Percentiles rank a stretch among this genome's conserved stretches.
Conservation (phyloP, 2,329 filamentous ascomycete species). For the Aphanoascus verrucosus region DNA sequence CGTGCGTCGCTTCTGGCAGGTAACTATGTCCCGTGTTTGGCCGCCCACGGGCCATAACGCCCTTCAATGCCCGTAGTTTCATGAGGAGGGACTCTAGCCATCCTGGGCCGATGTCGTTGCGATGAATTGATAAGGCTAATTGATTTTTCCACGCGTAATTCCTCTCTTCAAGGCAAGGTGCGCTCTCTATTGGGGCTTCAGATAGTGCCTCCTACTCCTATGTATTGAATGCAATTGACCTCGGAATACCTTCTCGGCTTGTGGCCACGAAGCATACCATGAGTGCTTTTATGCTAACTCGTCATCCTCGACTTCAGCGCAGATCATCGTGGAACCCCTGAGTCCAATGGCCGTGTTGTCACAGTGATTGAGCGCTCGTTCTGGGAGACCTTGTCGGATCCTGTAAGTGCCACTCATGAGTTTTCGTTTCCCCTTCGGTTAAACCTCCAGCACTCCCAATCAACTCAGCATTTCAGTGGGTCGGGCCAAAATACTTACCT, state of each 20-base stretch:
- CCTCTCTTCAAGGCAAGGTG: constrained; percentile 18
- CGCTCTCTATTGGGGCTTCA: not conserved
- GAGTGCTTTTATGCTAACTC: constrained; percentile 5
- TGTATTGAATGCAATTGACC: not conserved
- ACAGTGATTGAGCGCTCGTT: constrained; percentile 78
- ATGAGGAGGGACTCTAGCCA: not conserved
- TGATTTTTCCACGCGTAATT: constrained; percentile 6
- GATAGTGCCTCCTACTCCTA: not conserved
- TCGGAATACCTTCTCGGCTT: not conserved
- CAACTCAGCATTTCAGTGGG: no score
- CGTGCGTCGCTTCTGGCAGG: constrained; percentile 96
- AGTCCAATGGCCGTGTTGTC: constrained; percentile 78
- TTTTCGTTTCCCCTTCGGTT: not conserved
- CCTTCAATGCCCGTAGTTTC: no score
- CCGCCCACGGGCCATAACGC: not conserved
- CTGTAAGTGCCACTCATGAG: constrained; percentile 8
- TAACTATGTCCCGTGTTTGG: constrained; percentile 43
- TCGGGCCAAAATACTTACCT: not conserved
- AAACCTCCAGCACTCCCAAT: not conserved
- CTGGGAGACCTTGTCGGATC: constrained; percentile 52
- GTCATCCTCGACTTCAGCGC: constrained; percentile 46
- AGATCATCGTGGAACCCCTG: constrained; percentile 86
- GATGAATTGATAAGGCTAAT: not conserved
- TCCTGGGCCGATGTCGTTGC: not conserved
- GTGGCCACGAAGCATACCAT: not conserved